A percentile compares a stretch with the other conserved stretches of the same genome.
These are phyloP conservation scores for Penicillium lagena DNA, from an alignment of 495 filamentous ascomycete species.

Conservation along the genomic window DNA sequence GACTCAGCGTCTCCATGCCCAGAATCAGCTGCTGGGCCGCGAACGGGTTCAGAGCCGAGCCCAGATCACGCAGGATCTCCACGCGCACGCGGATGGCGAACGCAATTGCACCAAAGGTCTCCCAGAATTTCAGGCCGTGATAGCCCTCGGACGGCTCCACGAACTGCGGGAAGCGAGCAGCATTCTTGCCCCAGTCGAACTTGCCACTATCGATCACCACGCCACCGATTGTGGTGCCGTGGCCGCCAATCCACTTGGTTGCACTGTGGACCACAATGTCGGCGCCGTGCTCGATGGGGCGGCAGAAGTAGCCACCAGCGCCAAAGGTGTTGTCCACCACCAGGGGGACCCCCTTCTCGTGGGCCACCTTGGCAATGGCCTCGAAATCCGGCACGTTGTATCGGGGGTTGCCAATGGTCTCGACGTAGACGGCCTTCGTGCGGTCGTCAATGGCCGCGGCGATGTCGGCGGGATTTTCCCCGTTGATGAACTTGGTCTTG, in stretches of 20 bases:
- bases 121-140: conserved; percentile 96
- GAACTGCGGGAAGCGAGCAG: conserved; percentile 86
- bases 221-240: conserved; percentile 92
- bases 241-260: conserved; percentile 98
- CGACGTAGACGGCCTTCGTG: conserved; percentile 94
- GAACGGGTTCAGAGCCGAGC: conserved; percentile 82
- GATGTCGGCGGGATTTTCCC: conserved; percentile 79
- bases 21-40: conserved; percentile 90
- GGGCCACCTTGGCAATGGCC: conserved; percentile 71
- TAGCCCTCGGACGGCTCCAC: conserved; percentile 88
- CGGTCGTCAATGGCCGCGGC: conserved; percentile 84
- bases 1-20: conserved; percentile 82
- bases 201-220: conserved; percentile 88
- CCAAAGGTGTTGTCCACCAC: conserved; percentile 98
- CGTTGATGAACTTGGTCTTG: conserved; percentile 80
- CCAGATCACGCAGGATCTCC: conserved; percentile 86
- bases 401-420: conserved; percentile 91
- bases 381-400: conserved; percentile 94
- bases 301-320: conserved; percentile 85
- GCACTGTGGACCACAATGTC: conserved; percentile 95
- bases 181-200: conserved; percentile 93
- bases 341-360: conserved; percentile 76
- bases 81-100: conserved; percentile 79
- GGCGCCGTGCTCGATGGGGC: conserved; percentile 86
- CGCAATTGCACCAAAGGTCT: conserved; percentile 81